Conservation (phyloP, 208 protist species). For the Wallacemonas sp. region DNA sequence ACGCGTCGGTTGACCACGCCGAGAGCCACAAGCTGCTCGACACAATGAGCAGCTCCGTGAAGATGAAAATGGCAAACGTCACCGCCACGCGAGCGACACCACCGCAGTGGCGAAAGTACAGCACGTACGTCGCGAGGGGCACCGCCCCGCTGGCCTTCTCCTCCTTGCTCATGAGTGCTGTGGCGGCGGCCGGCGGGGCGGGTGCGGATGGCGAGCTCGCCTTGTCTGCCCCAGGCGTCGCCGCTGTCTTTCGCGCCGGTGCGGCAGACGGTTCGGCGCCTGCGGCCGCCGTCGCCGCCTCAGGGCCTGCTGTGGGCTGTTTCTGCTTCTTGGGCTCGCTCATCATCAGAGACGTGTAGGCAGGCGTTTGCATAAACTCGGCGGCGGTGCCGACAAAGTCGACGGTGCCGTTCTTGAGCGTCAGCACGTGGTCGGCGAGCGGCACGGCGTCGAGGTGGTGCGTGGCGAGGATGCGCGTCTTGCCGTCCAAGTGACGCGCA, state of each 20-base stretch:
- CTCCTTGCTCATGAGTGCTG: slow-evolving; percentile 45
- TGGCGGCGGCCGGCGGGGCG: background rate
- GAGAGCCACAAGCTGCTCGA: slow-evolving; percentile 59
- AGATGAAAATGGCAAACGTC: slow-evolving; percentile 46
- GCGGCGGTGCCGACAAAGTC: slow-evolving; percentile 31
- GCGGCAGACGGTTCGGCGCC: background rate
- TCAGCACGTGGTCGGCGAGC: slow-evolving; percentile 81
- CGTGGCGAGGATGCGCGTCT: slow-evolving; percentile 92
- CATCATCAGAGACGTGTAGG: slow-evolving; percentile 32
- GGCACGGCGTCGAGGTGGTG: slow-evolving; percentile 92
- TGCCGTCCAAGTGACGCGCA: slow-evolving; percentile 52
- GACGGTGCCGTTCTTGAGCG: slow-evolving; percentile 63
- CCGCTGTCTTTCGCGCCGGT: no score
- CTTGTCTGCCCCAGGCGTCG: no score
- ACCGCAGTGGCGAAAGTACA: slow-evolving; percentile 62
- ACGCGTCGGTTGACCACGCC: slow-evolving; percentile 48
- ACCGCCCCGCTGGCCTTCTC: slow-evolving; percentile 64
- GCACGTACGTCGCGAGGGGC: slow-evolving; percentile 42
- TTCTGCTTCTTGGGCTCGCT: background rate
- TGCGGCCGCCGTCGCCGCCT: background rate
- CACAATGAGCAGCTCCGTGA: slow-evolving; percentile 51
- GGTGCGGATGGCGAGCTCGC: background rate
- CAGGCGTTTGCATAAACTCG: slow-evolving; percentile 22
- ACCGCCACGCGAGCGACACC: slow-evolving; percentile 27
- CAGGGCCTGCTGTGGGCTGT: background rate